phyloP scores from a whole-genome alignment of 768 basidiomycete species.

The Boletus rubescentipes region DNA sequence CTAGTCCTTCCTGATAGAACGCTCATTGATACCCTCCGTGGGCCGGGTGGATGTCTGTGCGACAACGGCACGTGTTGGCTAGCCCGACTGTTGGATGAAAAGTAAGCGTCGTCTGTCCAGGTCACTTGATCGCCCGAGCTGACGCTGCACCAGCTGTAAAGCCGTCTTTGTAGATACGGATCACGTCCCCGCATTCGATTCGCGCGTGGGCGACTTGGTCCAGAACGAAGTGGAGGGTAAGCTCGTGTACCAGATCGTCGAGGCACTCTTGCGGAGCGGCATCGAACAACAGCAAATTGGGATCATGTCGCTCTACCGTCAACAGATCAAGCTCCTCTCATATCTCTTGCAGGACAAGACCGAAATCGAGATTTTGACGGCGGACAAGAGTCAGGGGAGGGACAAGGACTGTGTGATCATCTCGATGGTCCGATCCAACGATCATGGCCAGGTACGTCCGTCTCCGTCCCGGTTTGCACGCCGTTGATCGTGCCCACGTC shows the following conservation, averaged over 20 bases:
- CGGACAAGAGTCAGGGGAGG: conserved; percentile 90
- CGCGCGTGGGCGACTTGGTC: conserved; percentile 81
- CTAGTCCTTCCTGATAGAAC: conserved; percentile 52
- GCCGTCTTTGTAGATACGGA: conserved; percentile 97
- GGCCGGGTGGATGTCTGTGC: conserved; percentile 29
- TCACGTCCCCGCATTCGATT: conserved; percentile 71
- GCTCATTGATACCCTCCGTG: conserved; percentile 48
- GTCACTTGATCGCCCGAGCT: background rate
- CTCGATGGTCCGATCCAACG: conserved; percentile 89
- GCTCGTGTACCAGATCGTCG: conserved; percentile 63
- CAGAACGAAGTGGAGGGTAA: conserved; percentile 85
- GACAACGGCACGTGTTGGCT: conserved; percentile 65
- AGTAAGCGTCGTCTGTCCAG: conserved; percentile 40
- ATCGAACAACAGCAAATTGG: conserved; percentile 73
- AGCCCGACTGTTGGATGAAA: conserved; percentile 56
- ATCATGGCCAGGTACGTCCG: conserved; percentile 55
- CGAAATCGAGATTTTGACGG: conserved; percentile 82
- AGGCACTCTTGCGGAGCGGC: conserved; percentile 65
- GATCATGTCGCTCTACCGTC: conserved; percentile 88
- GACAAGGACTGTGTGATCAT: conserved; percentile 96
- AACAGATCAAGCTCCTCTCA: conserved; percentile 89
- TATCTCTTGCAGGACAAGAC: conserved; percentile 55
- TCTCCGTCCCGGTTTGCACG: too few species aligned
- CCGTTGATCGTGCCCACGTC: too few species aligned
- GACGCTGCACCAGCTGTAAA: conserved; percentile 54